Conservation (phyloP, 192 early-diverging fungal genomes). For the Coemansia sp. region DNA sequence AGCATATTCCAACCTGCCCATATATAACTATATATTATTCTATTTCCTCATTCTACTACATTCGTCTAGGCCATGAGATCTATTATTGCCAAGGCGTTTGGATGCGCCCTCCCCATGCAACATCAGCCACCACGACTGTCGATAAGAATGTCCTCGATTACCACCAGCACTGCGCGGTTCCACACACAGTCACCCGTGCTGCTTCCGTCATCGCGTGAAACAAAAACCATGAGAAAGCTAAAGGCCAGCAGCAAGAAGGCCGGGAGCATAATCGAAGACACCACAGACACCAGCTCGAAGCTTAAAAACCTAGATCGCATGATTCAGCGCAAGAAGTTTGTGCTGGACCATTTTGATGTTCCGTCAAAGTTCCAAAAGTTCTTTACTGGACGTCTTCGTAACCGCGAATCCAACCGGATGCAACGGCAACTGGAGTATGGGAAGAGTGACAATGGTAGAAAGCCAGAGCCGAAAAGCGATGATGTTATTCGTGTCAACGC, state of each 20-base stretch:
- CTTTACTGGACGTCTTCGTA: conserved; percentile 52
- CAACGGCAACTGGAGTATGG: conserved; percentile 26
- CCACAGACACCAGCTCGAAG: background rate
- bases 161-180: background rate
- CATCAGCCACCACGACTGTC: background rate
- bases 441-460: background rate
- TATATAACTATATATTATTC: too few relatives aligned
- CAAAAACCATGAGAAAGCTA: background rate
- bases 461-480: background rate
- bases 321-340: conserved; percentile 41
- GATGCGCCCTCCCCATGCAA: background rate
- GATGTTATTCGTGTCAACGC: conserved; percentile 22
- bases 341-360: conserved; percentile 45
- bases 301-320: conserved; percentile 27
- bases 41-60: too few relatives aligned
- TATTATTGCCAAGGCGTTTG: background rate
- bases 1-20: too few relatives aligned
- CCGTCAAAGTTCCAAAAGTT: conserved; percentile 50
- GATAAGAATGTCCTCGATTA: background rate
- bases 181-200: background rate
- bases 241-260: conserved; percentile 1
- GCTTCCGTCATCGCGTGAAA: background rate
- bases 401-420: conserved; percentile 36
- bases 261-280: conserved; percentile 4
- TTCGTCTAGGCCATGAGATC: too few relatives aligned